A percentile compares a stretch with the other conserved stretches of the same genome.
These are phyloP conservation scores for Colletotrichum sp. DNA, from an alignment of 2,329 filamentous ascomycete species.

Conservation along the genomic window DNA sequence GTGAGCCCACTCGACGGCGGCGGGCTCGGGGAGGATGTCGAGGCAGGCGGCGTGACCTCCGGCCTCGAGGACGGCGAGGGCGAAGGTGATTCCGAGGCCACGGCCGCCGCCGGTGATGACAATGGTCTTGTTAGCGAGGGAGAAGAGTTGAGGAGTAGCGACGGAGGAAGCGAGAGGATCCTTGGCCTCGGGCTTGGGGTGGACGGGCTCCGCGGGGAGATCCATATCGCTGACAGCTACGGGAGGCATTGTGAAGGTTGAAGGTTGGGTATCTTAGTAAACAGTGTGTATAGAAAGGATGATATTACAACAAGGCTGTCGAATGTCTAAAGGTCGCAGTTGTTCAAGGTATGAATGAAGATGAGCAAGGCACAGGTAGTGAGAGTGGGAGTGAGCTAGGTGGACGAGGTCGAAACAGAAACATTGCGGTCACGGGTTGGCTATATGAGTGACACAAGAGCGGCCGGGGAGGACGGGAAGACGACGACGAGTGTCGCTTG, in stretches of 20 bases:
- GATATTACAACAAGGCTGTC: background rate
- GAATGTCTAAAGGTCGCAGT: background rate
- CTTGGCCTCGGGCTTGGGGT: conserved; percentile 30
- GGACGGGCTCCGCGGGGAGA: conserved; percentile 27
- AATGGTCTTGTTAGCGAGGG: conserved; percentile 47
- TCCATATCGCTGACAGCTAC: conserved; percentile 33
- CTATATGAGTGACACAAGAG: background rate
- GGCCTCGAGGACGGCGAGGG: conserved; percentile 52
- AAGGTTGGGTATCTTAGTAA: background rate
- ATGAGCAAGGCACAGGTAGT: background rate
- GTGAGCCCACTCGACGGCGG: conserved; percentile 42
- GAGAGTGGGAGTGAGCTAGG: background rate
- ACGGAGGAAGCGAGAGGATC: conserved; percentile 33
- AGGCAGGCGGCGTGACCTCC: conserved; percentile 54
- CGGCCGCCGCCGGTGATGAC: conserved; percentile 57
- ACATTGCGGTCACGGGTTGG: background rate
- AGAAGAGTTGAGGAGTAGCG: conserved; percentile 42
- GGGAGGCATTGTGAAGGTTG: conserved; percentile 18
- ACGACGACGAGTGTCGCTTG: conserved; percentile 1
- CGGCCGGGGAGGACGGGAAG: background rate
- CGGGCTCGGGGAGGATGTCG: conserved; percentile 45
- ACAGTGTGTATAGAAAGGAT: background rate
- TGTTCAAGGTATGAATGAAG: background rate
- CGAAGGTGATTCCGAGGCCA: conserved; percentile 55
- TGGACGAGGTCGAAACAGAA: background rate